A percentile compares a stretch with the other conserved stretches of the same genome.
Evolutionary conservation across 2,329 filamentous ascomycete genomes (phyloP).

Genomic region (Sporothrix pseudoabietina): DNA sequence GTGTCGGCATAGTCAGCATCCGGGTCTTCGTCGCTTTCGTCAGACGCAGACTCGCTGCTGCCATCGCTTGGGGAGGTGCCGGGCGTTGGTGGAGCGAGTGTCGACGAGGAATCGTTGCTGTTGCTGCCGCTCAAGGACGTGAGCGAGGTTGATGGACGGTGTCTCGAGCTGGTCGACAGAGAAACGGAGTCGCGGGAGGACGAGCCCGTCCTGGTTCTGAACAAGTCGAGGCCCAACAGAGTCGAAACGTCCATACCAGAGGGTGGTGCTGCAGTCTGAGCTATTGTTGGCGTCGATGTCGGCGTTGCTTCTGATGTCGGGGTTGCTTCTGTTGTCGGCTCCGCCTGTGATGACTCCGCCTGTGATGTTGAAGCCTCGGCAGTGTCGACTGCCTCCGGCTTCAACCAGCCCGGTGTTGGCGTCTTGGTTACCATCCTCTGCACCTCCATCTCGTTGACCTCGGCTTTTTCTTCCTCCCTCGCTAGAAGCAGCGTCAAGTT

Average conservation of each 20-base stretch:
- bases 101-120: not conserved
- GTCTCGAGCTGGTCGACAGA: not conserved
- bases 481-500: not conserved
- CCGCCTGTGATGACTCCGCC: not conserved
- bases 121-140: not conserved
- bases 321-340: not conserved
- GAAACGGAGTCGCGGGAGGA: not conserved
- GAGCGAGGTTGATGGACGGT: not conserved
- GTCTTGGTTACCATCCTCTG: not conserved
- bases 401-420: not conserved
- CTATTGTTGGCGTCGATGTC: not conserved
- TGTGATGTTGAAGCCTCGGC: not conserved
- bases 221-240: not conserved
- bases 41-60: slow-evolving; percentile 28
- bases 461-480: not conserved
- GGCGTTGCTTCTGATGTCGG: not conserved
- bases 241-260: not conserved
- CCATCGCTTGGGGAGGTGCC: not conserved
- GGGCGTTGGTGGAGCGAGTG: not conserved
- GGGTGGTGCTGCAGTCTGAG: not conserved
- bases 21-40: not conserved
- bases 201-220: not conserved
- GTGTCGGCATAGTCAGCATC: slow-evolving; percentile 31
- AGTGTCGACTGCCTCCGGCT: not conserved
- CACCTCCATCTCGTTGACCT: slow-evolving; percentile 5